Percentiles rank a stretch among this genome's conserved stretches.
Conservation (phyloP, 306 rosid genomes). For the Albizia julibrissin region DNA sequence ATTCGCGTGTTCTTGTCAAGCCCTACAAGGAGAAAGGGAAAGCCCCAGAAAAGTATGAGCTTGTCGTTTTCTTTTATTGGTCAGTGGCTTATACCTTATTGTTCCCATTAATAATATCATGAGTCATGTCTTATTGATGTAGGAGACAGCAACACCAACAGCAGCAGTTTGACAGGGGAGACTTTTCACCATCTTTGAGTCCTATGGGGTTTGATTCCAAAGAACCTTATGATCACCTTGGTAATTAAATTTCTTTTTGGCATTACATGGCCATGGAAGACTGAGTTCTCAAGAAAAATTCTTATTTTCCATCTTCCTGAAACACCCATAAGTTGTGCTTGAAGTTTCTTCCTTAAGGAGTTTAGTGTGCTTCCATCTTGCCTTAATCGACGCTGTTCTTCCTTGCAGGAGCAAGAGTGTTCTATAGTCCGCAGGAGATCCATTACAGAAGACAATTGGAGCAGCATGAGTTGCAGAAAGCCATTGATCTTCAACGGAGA, state of each 20-base stretch:
- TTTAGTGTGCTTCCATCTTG: conserved; percentile 14
- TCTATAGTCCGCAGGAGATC: conserved; percentile 64
- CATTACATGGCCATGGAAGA: conserved; percentile 8
- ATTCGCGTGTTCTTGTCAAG: conserved; percentile 96
- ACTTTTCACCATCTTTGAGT: conserved; percentile 50
- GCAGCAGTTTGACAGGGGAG: conserved; percentile 51
- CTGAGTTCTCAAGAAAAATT: not conserved
- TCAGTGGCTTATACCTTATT: conserved; percentile 10
- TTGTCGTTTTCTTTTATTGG: conserved; percentile 15
- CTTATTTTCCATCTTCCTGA: not conserved
- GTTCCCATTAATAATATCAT: conserved; percentile 24
- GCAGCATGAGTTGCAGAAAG: conserved; percentile 89
- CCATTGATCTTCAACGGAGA: conserved; percentile 79
- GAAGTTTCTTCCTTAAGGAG: conserved; percentile 11
- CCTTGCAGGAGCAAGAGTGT: conserved; percentile 69
- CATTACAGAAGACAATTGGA: conserved; percentile 70
- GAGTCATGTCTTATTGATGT: conserved; percentile 14
- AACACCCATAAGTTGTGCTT: not conserved
- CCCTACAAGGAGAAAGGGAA: conserved; percentile 99
- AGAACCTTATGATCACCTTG: conserved; percentile 51
- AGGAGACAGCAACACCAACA: conserved; percentile 55
- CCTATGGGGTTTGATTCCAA: conserved; percentile 47
- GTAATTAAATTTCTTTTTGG: conserved; percentile 43
- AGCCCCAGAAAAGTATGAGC: conserved; percentile 74
- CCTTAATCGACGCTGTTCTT: conserved; percentile 6